phyloP scores from a whole-genome alignment of 352 stramenopile genomes.

The Plasmopara halstedii region DNA sequence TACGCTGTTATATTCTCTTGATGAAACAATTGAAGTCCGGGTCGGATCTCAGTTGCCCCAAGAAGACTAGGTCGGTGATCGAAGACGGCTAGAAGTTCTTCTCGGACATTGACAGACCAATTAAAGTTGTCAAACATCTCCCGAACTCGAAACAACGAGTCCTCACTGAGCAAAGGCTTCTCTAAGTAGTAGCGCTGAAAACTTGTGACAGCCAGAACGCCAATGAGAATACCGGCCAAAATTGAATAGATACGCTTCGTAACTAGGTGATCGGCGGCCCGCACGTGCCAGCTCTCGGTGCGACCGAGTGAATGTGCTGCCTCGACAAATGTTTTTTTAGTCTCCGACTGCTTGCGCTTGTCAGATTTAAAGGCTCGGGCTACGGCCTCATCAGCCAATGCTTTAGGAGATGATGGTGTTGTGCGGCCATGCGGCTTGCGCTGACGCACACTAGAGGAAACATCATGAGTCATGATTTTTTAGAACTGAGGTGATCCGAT shows the following conservation, averaged over 20 bases:
- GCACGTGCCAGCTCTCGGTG: conserved; percentile 47
- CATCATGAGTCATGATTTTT: background rate
- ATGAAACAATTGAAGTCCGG: conserved; percentile 35
- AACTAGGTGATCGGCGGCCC: conserved; percentile 47
- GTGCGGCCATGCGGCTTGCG: conserved; percentile 18
- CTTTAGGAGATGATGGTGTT: background rate
- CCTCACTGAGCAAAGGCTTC: conserved; percentile 37
- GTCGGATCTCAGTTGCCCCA: conserved; percentile 28
- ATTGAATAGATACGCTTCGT: conserved; percentile 69
- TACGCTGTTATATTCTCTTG: conserved; percentile 45
- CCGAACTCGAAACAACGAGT: conserved; percentile 39
- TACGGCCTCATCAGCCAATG: conserved; percentile 3
- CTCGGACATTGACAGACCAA: conserved; percentile 57
- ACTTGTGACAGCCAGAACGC: conserved; percentile 39
- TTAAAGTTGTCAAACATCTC: conserved; percentile 60
- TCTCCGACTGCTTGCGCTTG: conserved; percentile 7
- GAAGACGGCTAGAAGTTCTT: conserved; percentile 56
- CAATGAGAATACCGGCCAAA: conserved; percentile 44
- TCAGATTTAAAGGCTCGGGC: background rate
- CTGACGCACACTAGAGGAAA: conserved; percentile 16
- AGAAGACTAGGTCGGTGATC: conserved; percentile 46
- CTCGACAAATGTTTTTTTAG: conserved; percentile 17
- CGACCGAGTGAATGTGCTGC: conserved; percentile 22
- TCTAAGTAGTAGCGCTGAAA: conserved; percentile 45
- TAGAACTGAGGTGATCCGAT: too few species aligned